These are phyloP conservation scores for Lactarius sp. DNA, from an alignment of 768 basidiomycete species.

Conservation along the genomic window DNA sequence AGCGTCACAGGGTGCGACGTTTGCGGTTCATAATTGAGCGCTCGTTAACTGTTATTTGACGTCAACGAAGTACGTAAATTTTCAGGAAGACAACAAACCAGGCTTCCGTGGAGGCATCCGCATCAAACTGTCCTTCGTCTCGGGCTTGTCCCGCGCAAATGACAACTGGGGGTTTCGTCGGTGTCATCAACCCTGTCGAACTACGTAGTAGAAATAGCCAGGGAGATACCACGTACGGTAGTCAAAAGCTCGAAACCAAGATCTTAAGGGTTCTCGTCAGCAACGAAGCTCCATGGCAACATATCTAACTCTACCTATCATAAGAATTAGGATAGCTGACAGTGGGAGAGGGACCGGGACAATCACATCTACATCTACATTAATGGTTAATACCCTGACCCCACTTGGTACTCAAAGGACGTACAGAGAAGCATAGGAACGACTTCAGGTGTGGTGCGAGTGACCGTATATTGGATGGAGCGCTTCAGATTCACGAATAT, in stretches of 20 bases:
- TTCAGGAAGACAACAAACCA: slow-evolving; percentile 34
- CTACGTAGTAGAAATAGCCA: not conserved
- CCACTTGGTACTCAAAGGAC: not conserved
- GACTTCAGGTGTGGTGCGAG: slow-evolving; percentile 65
- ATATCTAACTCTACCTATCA: slow-evolving; percentile 46
- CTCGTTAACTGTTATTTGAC: slow-evolving; percentile 43
- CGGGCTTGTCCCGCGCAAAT: slow-evolving; percentile 69
- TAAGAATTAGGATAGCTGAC: slow-evolving; percentile 64
- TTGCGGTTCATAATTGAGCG: slow-evolving; percentile 50
- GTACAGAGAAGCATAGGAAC: slow-evolving; percentile 62
- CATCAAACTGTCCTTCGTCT: slow-evolving; percentile 62
- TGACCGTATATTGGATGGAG: slow-evolving; percentile 64
- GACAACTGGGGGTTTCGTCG: slow-evolving; percentile 41
- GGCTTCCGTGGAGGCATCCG: slow-evolving; percentile 62
- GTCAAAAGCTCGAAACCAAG: slow-evolving; percentile 66
- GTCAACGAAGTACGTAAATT: not conserved
- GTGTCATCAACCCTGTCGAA: not conserved
- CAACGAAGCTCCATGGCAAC: not conserved
- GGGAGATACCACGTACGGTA: slow-evolving; percentile 42
- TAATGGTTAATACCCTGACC: not conserved
- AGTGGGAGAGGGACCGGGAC: slow-evolving; percentile 62
- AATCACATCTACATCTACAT: slow-evolving; percentile 47
- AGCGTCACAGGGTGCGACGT: slow-evolving; percentile 51
- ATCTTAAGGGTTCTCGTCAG: slow-evolving; percentile 37
- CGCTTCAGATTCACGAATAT: slow-evolving; percentile 69